phyloP scores from a whole-genome alignment of 257 asterid genomes.

The Nicotiana attenuata region DNA sequence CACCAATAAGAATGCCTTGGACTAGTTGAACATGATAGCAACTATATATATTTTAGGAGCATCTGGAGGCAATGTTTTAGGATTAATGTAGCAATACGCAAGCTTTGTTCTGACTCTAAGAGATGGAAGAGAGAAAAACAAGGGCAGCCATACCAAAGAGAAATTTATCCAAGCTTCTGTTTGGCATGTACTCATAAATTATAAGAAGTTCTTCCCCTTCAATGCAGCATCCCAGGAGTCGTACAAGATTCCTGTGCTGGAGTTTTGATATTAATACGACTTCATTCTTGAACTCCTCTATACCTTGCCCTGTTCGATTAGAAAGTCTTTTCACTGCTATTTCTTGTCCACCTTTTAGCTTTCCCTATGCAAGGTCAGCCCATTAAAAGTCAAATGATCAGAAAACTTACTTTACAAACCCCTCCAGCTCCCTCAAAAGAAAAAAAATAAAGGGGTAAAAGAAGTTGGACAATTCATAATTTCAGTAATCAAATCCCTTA shows the following conservation, averaged over 20 bases:
- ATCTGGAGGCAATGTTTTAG: no score
- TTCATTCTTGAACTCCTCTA: conserved; percentile 30
- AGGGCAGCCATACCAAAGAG: conserved; percentile 21
- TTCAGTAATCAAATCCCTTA: neutral
- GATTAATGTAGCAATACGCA: no score
- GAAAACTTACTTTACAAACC: neutral
- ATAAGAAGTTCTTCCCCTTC: conserved; percentile 23
- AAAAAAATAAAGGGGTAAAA: no score
- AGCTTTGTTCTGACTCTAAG: neutral
- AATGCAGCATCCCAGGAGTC: conserved; percentile 29
- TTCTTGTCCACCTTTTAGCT: conserved; percentile 16
- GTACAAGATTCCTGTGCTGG: conserved; percentile 33
- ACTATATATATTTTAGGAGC: neutral
- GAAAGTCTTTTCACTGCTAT: conserved; percentile 37
- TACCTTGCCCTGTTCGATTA: conserved; percentile 31
- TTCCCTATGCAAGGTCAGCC: conserved; percentile 12
- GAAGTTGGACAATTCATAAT: neutral
- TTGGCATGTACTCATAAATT: conserved; percentile 27
- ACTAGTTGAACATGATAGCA: neutral
- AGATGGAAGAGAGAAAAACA: neutral
- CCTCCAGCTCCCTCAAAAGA: neutral
- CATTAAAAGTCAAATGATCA: neutral
- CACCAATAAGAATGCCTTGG: neutral
- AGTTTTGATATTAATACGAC: conserved; percentile 25
- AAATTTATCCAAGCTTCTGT: conserved; percentile 33